Base-by-base conservation (phyloP, 2,329 filamentous ascomycete genomes). In the Arthrobotrys sinensis region DNA sequence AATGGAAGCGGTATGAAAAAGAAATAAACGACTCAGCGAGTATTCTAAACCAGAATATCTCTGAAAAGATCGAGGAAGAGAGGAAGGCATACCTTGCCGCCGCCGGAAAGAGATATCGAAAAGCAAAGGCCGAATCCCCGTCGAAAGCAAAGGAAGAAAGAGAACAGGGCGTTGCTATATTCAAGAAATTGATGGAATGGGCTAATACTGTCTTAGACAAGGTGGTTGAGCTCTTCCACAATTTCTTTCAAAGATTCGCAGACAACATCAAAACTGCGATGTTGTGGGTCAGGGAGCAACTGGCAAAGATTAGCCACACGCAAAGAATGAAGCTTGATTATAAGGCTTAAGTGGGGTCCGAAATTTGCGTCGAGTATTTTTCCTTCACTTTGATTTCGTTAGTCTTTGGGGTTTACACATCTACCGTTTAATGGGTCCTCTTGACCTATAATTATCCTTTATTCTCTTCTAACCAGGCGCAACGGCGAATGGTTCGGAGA, bases 111-210 rank as follows among this genome's bases (percentile, higher is more conserved):
- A 62, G 24, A 12, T 68, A 63, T 57, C 12, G 21, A 19, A 63
- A 28, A 28, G 53, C 71, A 0, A 68, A 68, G 11, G 14, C 11
- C n/a, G 50, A 76, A 40, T 68, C 71, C 12, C 21, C 32, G 3
- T 63, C 63, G 14, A 46, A 55, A n/a, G 64, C 46, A 36, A 28
- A 34, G 11, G 16, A 57, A 24, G 52, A 63, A 16, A 24, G 19
- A 19, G 34, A 50, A 32, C 5, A 53, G 12, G 52, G 38, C 5
- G 40, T 28, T 36, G 2, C 12, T 7, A 36, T 62, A 0, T 62
- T 75, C 21, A 60, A 46, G 50, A 55, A 40, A 14, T 45, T 67
- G 32, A 14, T 48, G 46, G 21, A 53, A 4, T 62, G 48, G 48
- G 21, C 57, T 19, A 48, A 38, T 5, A 14, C 1, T 4, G 11